phyloP scores from a whole-genome alignment of 2,329 filamentous ascomycete genomes.

The Pestalotiopsis sp. region DNA sequence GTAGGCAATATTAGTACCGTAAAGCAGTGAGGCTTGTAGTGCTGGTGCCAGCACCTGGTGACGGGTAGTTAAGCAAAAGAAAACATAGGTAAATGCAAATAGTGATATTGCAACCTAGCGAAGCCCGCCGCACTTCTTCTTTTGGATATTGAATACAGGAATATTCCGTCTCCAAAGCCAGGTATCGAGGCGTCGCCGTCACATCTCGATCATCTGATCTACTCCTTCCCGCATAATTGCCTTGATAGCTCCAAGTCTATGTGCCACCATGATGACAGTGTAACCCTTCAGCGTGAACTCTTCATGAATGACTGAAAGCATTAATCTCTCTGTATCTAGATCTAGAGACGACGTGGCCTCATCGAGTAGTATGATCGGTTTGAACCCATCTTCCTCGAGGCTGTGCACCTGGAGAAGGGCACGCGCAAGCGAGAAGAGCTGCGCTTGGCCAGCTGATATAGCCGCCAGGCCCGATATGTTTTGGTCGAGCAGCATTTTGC shows the following conservation, averaged over 20 bases:
- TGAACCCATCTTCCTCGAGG: neutral
- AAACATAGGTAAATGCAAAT: too few relatives aligned
- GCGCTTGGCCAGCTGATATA: constrained; percentile 35
- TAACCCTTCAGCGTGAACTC: constrained; percentile 29
- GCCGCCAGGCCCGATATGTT: constrained; percentile 26
- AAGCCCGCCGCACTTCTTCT: too few relatives aligned
- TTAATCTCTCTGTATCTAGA: constrained; percentile 30
- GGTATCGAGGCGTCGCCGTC: neutral
- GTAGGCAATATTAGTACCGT: neutral
- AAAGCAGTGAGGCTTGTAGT: neutral
- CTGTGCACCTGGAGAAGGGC: constrained; percentile 28
- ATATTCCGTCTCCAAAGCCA: too few relatives aligned
- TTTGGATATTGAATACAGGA: too few relatives aligned
- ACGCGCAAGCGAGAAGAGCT: constrained; percentile 35
- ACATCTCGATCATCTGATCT: constrained; percentile 19
- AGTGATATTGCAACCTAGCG: neutral
- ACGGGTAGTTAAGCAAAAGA: too few relatives aligned
- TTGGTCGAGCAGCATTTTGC: constrained; percentile 31
- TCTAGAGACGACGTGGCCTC: constrained; percentile 36
- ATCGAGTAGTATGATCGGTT: constrained; percentile 35
- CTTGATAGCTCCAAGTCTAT: constrained; percentile 27
- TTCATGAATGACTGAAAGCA: constrained; percentile 33
- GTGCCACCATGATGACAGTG: constrained; percentile 38
- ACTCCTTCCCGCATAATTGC: constrained; percentile 25
- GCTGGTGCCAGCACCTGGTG: too few relatives aligned